Evolutionary conservation across 345 rosid genomes (phyloP).

Genomic region (Geranium brycei): DNA sequence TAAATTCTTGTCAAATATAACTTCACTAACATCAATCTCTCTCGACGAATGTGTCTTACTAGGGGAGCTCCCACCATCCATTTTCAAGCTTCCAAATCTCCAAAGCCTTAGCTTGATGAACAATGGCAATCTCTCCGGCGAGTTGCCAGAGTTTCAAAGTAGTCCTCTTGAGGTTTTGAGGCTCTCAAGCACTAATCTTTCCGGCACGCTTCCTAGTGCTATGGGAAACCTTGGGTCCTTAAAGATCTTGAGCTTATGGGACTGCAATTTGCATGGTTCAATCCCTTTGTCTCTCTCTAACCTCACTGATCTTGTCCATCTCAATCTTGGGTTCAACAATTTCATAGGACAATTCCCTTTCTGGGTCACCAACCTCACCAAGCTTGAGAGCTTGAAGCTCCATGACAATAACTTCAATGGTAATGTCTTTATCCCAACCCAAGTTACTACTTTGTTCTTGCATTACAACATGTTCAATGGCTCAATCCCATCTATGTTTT

Average conservation of each 20-base stretch:
- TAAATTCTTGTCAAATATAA: background rate
- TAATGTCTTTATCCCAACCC: background rate
- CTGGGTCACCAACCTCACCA: conserved; percentile 1
- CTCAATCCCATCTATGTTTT: conserved; percentile 8
- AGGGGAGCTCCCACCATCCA: conserved; percentile 8
- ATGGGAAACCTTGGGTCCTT: conserved; percentile 3
- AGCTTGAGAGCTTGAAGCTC: background rate
- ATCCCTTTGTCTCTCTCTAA: background rate
- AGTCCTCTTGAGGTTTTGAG: background rate
- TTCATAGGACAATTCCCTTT: conserved; percentile 6
- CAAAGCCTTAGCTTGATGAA: background rate
- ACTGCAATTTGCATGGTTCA: conserved; percentile 4
- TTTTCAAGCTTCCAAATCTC: conserved; percentile 11
- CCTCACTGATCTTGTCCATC: background rate
- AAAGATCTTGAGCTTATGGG: background rate
- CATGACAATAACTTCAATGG: background rate
- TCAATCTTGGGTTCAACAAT: conserved; percentile 1
- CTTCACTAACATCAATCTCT: conserved; percentile 5
- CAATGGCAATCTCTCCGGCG: conserved; percentile 6
- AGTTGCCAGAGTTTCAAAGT: conserved; percentile 12
- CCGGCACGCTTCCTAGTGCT: conserved; percentile 4
- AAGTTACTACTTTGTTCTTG: background rate
- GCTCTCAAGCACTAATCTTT: background rate
- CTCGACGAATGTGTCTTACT: background rate
- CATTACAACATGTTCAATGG: conserved; percentile 8